Conservation (phyloP, 2,329 filamentous ascomycete genomes). For the Hymenoscyphus scutula region DNA sequence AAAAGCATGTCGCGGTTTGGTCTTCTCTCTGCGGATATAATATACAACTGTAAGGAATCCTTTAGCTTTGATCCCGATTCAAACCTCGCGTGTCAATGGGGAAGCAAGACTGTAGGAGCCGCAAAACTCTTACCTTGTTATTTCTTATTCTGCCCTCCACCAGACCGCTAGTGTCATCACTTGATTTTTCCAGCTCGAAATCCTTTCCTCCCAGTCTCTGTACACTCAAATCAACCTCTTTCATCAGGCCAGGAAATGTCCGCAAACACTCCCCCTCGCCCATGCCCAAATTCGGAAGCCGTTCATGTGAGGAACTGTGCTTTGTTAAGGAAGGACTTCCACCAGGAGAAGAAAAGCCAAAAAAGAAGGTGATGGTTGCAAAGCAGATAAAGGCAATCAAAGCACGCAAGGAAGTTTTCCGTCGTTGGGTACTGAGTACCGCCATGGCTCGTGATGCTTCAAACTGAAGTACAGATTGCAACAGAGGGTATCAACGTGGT, state of each 20-base stretch:
- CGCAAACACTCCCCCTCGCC: conserved; percentile 43
- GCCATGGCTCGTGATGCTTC: neutral
- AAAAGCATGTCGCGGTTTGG: conserved; percentile 23
- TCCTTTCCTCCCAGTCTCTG: conserved; percentile 36
- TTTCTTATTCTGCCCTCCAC: conserved; percentile 44
- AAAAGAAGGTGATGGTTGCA: neutral
- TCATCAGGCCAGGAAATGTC: conserved; percentile 47
- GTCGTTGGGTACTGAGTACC: neutral
- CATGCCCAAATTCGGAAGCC: conserved; percentile 31
- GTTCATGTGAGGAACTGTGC: neutral
- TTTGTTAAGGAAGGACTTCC: neutral
- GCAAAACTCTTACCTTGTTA: conserved; percentile 38
- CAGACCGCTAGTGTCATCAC: conserved; percentile 40
- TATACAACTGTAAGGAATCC: conserved; percentile 39
- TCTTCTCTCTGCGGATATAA: conserved; percentile 43
- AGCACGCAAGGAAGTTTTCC: neutral
- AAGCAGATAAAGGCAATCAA: neutral
- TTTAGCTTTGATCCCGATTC: neutral
- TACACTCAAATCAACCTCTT: conserved; percentile 46
- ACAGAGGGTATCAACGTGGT: neutral
- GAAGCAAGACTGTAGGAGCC: neutral
- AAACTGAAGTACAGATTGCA: neutral
- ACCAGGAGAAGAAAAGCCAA: neutral
- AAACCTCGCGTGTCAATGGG: neutral
- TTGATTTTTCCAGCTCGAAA: conserved; percentile 41